A percentile compares a stretch with the other conserved stretches of the same genome.
Conservation (phyloP, 441 rosid genomes). For the Jatropha multifida region DNA sequence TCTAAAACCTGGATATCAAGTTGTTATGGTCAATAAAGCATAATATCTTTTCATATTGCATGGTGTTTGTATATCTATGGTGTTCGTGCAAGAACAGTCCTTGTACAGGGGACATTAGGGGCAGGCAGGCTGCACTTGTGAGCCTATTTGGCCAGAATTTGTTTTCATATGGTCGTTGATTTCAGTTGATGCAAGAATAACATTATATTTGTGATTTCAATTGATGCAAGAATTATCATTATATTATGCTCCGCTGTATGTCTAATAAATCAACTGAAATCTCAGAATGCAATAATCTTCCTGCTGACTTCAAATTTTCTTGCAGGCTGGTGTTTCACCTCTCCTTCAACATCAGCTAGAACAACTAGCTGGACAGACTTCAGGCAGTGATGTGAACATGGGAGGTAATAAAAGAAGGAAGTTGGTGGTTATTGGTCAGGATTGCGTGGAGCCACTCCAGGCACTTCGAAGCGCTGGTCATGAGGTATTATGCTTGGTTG, state of each 20-base stretch:
- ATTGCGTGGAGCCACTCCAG: constrained; percentile 85
- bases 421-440: constrained; percentile 78
- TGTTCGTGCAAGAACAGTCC: neutral
- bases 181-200: constrained; percentile 8
- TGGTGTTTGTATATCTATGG: neutral
- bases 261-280: neutral
- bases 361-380: constrained; percentile 56
- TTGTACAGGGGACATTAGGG: neutral
- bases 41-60: neutral
- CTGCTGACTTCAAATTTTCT: constrained; percentile 4
- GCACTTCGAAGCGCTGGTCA: constrained; percentile 73
- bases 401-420: constrained; percentile 57
- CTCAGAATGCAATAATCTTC: neutral
- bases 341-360: constrained; percentile 75
- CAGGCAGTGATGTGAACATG: constrained; percentile 24
- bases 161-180: neutral
- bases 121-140: neutral
- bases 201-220: neutral
- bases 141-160: neutral
- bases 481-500: constrained; percentile 50
- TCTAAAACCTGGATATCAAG: neutral
- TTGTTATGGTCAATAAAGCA: neutral
- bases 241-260: neutral
- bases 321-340: constrained; percentile 76
- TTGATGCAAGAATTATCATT: constrained; percentile 3